Percentiles rank a stretch among this genome's conserved stretches.
Conservation (phyloP, 768 basidiomycete genomes). For the Phlebiopsis flavidoalba region DNA sequence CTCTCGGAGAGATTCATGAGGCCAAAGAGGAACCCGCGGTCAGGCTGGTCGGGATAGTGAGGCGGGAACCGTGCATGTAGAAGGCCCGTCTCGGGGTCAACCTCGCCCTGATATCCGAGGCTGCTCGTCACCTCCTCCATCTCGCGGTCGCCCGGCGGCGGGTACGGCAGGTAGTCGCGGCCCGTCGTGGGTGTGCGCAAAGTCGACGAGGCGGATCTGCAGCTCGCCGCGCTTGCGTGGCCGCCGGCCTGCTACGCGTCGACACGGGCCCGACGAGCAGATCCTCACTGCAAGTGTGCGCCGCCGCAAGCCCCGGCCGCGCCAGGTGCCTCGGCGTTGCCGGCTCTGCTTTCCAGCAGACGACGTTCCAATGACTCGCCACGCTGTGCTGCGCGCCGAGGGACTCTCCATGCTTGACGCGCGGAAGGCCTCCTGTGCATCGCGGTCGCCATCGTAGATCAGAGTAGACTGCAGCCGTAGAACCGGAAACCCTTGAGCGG, state of each 20-base stretch:
- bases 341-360: conserved; percentile 15
- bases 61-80: conserved; percentile 94
- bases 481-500: conserved; percentile 94
- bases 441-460: conserved; percentile 94
- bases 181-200: conserved; percentile 98
- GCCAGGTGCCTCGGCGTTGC: conserved; percentile 36
- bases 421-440: conserved; percentile 74
- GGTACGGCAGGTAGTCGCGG: conserved; percentile 75
- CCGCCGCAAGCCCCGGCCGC: conserved; percentile 54
- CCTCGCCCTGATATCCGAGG: conserved; percentile 76
- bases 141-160: conserved; percentile 37
- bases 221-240: conserved; percentile 88
- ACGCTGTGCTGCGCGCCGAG: conserved; percentile 61
- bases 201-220: conserved; percentile 95
- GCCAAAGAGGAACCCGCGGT: conserved; percentile 92
- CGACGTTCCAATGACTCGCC: conserved; percentile 71
- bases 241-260: conserved; percentile 56
- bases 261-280: conserved; percentile 61
- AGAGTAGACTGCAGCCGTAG: conserved; percentile 96
- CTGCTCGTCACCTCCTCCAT: conserved; percentile 45
- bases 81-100: conserved; percentile 78
- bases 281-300: conserved; percentile 78
- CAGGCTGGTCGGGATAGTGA: conserved; percentile 82
- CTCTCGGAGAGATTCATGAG: conserved; percentile 74
- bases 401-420: conserved; percentile 59